phyloP scores from a whole-genome alignment of 805 yeast species.

The Myxozyma mucilagina region DNA sequence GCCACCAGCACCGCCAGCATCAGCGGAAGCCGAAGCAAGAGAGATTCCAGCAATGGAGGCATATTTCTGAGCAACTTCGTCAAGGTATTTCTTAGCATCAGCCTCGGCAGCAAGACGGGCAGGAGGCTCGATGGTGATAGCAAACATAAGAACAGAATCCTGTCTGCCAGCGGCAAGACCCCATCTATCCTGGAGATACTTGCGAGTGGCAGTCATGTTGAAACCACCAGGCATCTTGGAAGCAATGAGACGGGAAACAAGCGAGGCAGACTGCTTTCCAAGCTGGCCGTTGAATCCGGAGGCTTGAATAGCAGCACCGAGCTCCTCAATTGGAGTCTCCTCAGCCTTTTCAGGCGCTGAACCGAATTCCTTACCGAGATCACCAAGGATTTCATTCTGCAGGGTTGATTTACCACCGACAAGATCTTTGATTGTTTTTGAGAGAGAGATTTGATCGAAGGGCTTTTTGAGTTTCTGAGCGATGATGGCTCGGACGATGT shows the following conservation, averaged over 20 bases:
- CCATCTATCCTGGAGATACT: constrained; percentile 87
- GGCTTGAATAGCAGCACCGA: constrained; percentile 94
- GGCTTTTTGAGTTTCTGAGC: constrained; percentile 95
- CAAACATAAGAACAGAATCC: constrained; percentile 80
- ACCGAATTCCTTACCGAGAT: constrained; percentile 97
- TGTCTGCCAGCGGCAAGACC: constrained; percentile 94
- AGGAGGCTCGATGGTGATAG: constrained; percentile 88
- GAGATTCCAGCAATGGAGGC: constrained; percentile 81
- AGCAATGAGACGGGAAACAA: constrained; percentile 86
- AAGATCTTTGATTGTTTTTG: constrained; percentile 93
- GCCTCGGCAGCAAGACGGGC: constrained; percentile 79
- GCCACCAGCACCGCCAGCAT: constrained; percentile 52
- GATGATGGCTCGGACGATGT: constrained; percentile 82
- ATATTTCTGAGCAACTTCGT: constrained; percentile 76
- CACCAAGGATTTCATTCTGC: constrained; percentile 98
- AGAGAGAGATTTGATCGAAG: constrained; percentile 77
- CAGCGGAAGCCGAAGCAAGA: constrained; percentile 64
- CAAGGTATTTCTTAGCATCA: constrained; percentile 90
- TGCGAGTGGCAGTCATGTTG: constrained; percentile 86
- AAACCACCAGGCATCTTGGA: constrained; percentile 99
- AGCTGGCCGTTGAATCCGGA: constrained; percentile 74
- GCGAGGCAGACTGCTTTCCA: constrained; percentile 90
- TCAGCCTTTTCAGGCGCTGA: constrained; percentile 98
- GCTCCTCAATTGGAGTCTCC: constrained; percentile 92
- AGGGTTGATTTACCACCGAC: constrained; percentile 99